Evolutionary conservation across 208 protist genomes (phyloP).

Genomic region (Angomonas ambiguus): DNA sequence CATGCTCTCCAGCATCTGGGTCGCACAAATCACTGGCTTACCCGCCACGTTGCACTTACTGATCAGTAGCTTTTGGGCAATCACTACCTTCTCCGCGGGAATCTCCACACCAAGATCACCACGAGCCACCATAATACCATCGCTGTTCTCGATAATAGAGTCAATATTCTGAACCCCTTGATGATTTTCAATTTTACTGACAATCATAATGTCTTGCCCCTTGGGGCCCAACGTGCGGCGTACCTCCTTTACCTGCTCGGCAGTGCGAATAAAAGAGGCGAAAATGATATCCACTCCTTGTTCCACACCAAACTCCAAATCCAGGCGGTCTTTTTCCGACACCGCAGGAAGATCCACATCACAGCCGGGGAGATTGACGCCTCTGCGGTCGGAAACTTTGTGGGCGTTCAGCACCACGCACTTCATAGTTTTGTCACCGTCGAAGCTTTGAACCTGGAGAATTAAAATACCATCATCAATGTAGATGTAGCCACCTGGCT

Average conservation of each 20-base stretch:
- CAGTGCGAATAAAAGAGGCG: constrained; percentile 97
- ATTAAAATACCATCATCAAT: constrained; percentile 96
- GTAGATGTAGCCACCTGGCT: constrained; percentile 87
- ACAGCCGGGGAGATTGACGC: constrained; percentile 86
- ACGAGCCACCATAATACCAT: constrained; percentile 99
- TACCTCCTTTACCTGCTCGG: constrained; percentile 93
- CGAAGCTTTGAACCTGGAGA: constrained; percentile 75
- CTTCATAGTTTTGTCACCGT: constrained; percentile 69
- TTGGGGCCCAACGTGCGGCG: constrained; percentile 85
- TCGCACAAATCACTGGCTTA: constrained; percentile 99
- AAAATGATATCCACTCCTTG: constrained; percentile 98
- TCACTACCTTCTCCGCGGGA: constrained; percentile 95
- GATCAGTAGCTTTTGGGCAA: constrained; percentile 99
- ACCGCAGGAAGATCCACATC: constrained; percentile 86
- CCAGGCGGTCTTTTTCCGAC: constrained; percentile 91
- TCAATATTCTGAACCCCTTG: constrained; percentile 97
- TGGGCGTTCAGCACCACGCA: constrained; percentile 81
- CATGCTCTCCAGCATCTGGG: constrained; percentile 99
- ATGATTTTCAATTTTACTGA: constrained; percentile 99
- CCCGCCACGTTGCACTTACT: constrained; percentile 96
- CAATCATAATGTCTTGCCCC: constrained; percentile 94
- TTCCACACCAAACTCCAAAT: constrained; percentile 94
- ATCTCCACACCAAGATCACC: constrained; percentile 99
- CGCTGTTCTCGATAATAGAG: constrained; percentile 94
- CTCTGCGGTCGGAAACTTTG: constrained; percentile 77